Evolutionary conservation across 208 protist genomes (phyloP).

Genomic region (Leishmania arabica): DNA sequence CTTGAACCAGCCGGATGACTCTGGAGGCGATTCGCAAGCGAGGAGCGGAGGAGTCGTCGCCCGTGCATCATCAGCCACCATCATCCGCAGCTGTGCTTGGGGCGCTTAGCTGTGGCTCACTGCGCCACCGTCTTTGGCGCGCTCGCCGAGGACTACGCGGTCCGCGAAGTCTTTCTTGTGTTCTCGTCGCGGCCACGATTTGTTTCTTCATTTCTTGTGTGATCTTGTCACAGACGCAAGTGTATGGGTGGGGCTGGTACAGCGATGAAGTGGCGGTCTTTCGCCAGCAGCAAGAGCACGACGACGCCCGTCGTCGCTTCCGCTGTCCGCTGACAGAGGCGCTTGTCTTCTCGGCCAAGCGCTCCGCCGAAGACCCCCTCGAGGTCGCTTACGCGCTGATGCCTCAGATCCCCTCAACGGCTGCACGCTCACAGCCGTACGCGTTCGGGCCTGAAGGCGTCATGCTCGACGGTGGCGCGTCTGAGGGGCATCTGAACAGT

Average conservation of each 20-base stretch:
- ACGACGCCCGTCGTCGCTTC: neutral
- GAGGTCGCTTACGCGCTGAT: constrained; percentile 1
- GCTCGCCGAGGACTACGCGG: neutral
- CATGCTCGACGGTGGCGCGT: neutral
- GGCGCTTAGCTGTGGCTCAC: neutral
- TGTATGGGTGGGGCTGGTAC: neutral
- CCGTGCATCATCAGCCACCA: neutral
- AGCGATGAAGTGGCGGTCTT: neutral
- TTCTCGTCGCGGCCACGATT: neutral
- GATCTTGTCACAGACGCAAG: neutral
- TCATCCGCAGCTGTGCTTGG: neutral
- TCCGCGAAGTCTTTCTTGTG: neutral
- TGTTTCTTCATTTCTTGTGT: neutral
- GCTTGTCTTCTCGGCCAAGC: neutral
- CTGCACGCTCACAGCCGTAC: neutral
- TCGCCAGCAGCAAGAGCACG: neutral
- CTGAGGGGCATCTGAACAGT: neutral
- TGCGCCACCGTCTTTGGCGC: neutral
- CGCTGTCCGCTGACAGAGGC: constrained; percentile 5
- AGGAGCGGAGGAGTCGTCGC: neutral
- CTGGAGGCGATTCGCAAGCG: neutral
- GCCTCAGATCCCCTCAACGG: neutral
- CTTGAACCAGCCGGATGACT: neutral
- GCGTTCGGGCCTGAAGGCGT: neutral
- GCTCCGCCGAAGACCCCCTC: neutral